Percentiles rank a stretch among this genome's conserved stretches.
Conservation (phyloP, 805 yeast species). For the Metschnikowia anglica region DNA sequence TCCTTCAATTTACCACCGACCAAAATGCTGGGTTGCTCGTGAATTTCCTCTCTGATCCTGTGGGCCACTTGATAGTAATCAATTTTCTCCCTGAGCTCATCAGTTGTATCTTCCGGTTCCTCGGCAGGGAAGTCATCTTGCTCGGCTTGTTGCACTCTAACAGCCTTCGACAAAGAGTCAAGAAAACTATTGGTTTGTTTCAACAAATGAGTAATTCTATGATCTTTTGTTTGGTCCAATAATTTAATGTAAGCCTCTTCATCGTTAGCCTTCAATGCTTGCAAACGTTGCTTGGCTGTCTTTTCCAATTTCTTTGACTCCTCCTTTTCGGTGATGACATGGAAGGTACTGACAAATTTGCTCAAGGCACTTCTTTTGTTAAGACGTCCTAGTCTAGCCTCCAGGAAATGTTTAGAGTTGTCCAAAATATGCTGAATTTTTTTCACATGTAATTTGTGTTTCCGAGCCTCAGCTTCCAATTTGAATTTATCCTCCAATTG, state of each 20-base stretch:
- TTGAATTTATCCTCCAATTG: constrained; percentile 72
- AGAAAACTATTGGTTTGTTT: constrained; percentile 77
- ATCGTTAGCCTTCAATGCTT: constrained; percentile 82
- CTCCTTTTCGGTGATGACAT: constrained; percentile 63
- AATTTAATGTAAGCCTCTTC: constrained; percentile 84
- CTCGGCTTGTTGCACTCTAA: constrained; percentile 69
- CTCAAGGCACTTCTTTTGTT: constrained; percentile 29
- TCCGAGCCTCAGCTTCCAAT: constrained; percentile 50
- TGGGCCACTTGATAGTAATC: constrained; percentile 86
- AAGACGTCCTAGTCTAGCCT: constrained; percentile 22
- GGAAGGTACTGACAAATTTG: constrained; percentile 47
- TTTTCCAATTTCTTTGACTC: constrained; percentile 73
- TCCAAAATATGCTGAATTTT: constrained; percentile 40
- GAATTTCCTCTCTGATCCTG: constrained; percentile 62
- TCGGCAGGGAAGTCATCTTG: constrained; percentile 30
- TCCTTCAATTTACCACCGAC: constrained; percentile 81
- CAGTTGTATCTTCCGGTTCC: constrained; percentile 40
- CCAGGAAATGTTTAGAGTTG: constrained; percentile 26
- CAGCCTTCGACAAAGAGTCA: constrained; percentile 77
- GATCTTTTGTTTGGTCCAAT: constrained; percentile 83
- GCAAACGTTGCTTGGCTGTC: constrained; percentile 85
- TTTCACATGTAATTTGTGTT: constrained; percentile 50
- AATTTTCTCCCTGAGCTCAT: constrained; percentile 61
- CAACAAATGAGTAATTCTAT: constrained; percentile 79
- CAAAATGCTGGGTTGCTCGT: constrained; percentile 63